Evolutionary conservation across 225 moss, liverwort and hornwort species (phyloP).

Genomic region (Sphagnum contortum): DNA sequence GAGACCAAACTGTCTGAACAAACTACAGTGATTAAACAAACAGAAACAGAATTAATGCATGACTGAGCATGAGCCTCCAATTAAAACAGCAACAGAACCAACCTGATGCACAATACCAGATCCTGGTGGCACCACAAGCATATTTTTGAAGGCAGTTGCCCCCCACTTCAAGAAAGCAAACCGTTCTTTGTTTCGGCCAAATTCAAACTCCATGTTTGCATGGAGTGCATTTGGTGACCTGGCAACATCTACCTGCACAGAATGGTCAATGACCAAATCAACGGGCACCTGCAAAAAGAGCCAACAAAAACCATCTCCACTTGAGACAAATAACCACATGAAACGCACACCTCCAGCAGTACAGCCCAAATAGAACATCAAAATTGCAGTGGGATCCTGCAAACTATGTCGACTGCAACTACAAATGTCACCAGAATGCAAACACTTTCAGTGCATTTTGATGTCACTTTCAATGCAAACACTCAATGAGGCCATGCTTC

Average conservation of each 20-base stretch:
- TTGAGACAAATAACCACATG: too few relatives aligned
- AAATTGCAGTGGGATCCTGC: too few relatives aligned
- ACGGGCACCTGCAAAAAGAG: conserved; percentile 62
- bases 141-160: conserved; percentile 87
- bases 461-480: neutral
- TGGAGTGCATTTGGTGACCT: conserved; percentile 59
- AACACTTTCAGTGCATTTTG: too few relatives aligned
- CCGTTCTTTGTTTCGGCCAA: conserved; percentile 83
- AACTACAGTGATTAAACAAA: neutral
- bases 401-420: neutral
- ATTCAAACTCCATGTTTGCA: conserved; percentile 86
- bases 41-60: neutral
- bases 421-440: too few relatives aligned
- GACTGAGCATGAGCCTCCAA: neutral
- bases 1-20: too few relatives aligned
- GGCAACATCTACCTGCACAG: conserved; percentile 93
- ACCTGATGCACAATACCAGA: conserved; percentile 99
- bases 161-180: conserved; percentile 98
- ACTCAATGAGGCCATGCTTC: neutral
- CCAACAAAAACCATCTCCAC: neutral
- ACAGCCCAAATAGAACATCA: too few relatives aligned
- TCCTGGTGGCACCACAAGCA: conserved; percentile 97
- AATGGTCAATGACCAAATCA: conserved; percentile 95
- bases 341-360: too few relatives aligned
- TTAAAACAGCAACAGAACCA: conserved; percentile 4